Percentiles rank a stretch among this genome's conserved stretches.
Evolutionary conservation across 2,329 filamentous ascomycete species (phyloP).

Genomic region (Sarocladiaceae sp.): DNA sequence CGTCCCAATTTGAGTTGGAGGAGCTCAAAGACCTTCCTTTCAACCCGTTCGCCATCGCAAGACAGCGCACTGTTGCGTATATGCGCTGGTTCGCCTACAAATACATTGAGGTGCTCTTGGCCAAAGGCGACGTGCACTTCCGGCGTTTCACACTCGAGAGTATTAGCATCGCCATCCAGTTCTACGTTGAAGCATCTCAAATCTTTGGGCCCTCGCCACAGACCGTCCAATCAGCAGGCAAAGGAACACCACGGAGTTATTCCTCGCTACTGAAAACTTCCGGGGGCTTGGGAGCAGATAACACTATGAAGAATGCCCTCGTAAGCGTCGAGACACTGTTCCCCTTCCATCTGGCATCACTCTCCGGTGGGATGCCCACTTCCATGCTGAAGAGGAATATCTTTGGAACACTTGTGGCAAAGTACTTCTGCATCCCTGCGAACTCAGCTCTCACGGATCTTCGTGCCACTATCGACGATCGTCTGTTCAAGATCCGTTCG

Average conservation of each 20-base stretch:
- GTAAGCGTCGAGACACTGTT: constrained; percentile 5
- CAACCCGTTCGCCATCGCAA: neutral
- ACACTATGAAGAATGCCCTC: constrained; percentile 5
- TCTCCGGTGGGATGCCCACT: neutral
- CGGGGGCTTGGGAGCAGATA: neutral
- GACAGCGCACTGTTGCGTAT: neutral
- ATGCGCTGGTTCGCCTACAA: neutral
- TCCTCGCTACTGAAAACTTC: too few species aligned
- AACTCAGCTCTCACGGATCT: constrained; percentile 4
- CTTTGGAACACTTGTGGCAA: constrained; percentile 1
- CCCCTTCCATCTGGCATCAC: constrained; percentile 1
- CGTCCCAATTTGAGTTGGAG: too few species aligned
- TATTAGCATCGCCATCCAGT: constrained; percentile 11
- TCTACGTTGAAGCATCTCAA: constrained; percentile 12
- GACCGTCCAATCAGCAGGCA: constrained; percentile 7
- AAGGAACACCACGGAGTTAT: neutral
- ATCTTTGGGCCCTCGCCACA: constrained; percentile 10
- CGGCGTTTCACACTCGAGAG: constrained; percentile 11
- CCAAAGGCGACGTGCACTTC: constrained; percentile 12
- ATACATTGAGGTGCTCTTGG: constrained; percentile 9
- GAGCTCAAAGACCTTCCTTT: neutral
- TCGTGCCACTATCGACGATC: neutral
- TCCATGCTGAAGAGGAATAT: too few species aligned
- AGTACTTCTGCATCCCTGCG: constrained; percentile 9
- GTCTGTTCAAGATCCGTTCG: constrained; percentile 7